Percentiles rank a stretch among this genome's conserved stretches.
Conservation (phyloP, 2,329 filamentous ascomycete species). For the Huntiella decipiens region DNA sequence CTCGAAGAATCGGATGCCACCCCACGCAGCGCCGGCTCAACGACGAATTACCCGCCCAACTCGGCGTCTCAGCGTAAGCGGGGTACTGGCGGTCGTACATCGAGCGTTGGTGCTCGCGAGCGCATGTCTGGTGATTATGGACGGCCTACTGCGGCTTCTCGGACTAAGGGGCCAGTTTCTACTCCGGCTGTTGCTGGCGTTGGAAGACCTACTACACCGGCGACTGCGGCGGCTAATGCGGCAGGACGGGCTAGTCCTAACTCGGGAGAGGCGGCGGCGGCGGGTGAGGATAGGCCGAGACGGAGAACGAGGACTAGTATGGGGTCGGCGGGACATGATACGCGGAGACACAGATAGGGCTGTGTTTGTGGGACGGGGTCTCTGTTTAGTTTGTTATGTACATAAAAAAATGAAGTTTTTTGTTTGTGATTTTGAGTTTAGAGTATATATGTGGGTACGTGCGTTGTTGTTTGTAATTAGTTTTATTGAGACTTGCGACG, state of each 20-base stretch:
- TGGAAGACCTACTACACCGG: constrained; percentile 5
- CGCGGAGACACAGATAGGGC: constrained; percentile 10
- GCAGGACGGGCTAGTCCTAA: constrained; percentile 5
- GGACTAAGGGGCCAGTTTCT: constrained; percentile 4
- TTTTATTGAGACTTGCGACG: background rate
- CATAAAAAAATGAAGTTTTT: background rate
- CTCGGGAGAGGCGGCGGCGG: background rate
- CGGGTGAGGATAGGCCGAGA: constrained; percentile 2
- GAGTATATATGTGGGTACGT: background rate
- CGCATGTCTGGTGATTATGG: constrained; percentile 5
- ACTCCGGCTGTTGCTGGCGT: background rate
- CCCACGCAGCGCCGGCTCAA: background rate
- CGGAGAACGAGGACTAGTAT: constrained; percentile 4
- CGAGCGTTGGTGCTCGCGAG: constrained; percentile 9
- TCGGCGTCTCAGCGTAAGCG: constrained; percentile 7
- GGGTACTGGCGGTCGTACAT: background rate
- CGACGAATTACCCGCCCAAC: constrained; percentile 7
- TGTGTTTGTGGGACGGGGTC: background rate
- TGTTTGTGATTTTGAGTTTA: background rate
- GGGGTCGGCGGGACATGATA: constrained; percentile 1
- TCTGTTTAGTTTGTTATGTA: background rate
- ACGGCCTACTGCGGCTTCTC: constrained; percentile 1
- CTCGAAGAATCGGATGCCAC: constrained; percentile 5
- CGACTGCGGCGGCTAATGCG: constrained; percentile 2
- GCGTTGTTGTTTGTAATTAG: background rate